These are phyloP conservation scores for Rhizophagus sp. DNA, from an alignment of 192 early-diverging fungal genomes.

Conservation along the genomic window DNA sequence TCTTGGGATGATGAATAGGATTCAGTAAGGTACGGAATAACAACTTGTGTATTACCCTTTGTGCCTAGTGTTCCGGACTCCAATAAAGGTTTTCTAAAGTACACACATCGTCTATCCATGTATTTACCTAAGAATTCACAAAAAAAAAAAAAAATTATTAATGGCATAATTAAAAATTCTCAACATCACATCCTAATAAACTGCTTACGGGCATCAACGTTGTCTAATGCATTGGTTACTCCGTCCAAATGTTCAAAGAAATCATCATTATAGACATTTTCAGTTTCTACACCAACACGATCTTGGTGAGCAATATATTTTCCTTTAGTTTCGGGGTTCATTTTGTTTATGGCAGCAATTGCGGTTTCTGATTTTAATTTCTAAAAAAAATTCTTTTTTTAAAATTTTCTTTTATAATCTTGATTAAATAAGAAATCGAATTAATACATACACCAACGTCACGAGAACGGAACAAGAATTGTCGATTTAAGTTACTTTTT, in stretches of 20 bases:
- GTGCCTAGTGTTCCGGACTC: constrained; percentile 99
- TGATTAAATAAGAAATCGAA: too few relatives aligned
- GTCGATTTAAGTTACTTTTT: constrained; percentile 90
- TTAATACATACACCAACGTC: constrained; percentile 52
- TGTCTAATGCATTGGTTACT: constrained; percentile 98
- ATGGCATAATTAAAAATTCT: too few relatives aligned
- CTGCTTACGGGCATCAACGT: constrained; percentile 90
- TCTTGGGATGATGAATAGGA: constrained; percentile 98
- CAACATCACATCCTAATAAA: background rate
- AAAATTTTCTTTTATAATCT: background rate
- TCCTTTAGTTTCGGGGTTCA: constrained; percentile 87
- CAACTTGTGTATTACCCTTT: constrained; percentile 99
- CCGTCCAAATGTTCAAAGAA: constrained; percentile 89
- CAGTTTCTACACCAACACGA: constrained; percentile 93
- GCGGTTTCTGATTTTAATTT: constrained; percentile 95
- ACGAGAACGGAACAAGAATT: constrained; percentile 89
- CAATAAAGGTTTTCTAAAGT: constrained; percentile 90
- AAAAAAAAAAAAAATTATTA: background rate
- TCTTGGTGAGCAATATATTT: constrained; percentile 83
- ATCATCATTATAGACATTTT: constrained; percentile 50
- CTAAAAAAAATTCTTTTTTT: constrained; percentile 23
- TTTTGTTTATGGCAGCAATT: constrained; percentile 78
- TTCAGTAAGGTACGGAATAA: constrained; percentile 94
- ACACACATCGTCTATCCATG: constrained; percentile 96
- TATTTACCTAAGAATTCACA: constrained; percentile 53